Evolutionary conservation across 2,329 filamentous ascomycete species (phyloP).

Genomic region (Thermothelomyces thermophilus): DNA sequence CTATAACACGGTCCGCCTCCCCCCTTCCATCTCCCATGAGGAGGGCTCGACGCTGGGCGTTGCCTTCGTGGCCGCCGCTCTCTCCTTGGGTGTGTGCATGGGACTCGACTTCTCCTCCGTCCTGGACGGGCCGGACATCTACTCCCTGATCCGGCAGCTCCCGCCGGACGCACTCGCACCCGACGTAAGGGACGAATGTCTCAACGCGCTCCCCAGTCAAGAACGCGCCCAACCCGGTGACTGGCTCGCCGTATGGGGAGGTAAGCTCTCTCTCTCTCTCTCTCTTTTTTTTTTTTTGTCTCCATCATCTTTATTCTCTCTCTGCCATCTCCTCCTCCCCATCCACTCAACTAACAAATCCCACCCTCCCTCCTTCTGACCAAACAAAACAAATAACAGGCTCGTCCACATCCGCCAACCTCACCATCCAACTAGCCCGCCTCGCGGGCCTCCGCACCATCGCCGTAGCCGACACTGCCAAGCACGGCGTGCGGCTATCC

Average conservation of each 20-base stretch:
- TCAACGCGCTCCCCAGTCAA: conserved; percentile 43
- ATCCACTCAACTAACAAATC: neutral
- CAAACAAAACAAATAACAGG: too few relatives aligned
- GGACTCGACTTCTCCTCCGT: conserved; percentile 57
- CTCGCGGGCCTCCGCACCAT: conserved; percentile 59
- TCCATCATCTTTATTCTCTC: too few relatives aligned
- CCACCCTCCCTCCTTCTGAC: too few relatives aligned
- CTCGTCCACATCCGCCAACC: conserved; percentile 63
- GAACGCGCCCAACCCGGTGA: conserved; percentile 56
- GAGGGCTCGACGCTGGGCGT: conserved; percentile 60
- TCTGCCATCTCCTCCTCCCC: too few relatives aligned
- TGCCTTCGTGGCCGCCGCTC: conserved; percentile 61
- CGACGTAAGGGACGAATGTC: conserved; percentile 58
- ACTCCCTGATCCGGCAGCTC: conserved; percentile 42
- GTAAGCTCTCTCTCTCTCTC: conserved; percentile 29
- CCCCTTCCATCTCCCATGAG: conserved; percentile 44
- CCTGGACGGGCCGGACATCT: conserved; percentile 52
- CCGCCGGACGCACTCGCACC: conserved; percentile 43
- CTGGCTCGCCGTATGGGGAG: conserved; percentile 70
- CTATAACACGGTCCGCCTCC: conserved; percentile 59
- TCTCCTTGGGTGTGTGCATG: conserved; percentile 63
- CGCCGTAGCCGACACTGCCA: conserved; percentile 58
- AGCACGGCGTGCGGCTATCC: conserved; percentile 55
- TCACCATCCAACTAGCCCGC: conserved; percentile 61
- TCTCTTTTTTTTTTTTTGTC: too few relatives aligned